phyloP scores from a whole-genome alignment of 164 flowering plant genomes.

The Dillenia turbinata region DNA sequence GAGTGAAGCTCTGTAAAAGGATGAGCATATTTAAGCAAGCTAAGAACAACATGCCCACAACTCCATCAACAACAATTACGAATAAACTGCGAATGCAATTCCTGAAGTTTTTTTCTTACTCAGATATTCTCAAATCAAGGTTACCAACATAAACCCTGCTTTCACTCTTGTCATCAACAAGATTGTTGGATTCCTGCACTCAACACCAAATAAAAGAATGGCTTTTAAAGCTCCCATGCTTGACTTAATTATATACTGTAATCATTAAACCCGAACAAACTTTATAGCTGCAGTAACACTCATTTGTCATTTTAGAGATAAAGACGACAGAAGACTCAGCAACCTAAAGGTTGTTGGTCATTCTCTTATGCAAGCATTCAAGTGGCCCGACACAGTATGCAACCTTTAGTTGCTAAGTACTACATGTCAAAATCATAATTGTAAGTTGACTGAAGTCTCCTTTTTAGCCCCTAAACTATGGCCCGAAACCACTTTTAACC shows the following conservation, averaged over 20 bases:
- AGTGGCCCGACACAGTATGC: no score
- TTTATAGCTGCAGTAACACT: no score
- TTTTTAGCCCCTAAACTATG: no score
- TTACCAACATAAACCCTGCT: conserved; percentile 76
- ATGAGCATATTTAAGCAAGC: background rate
- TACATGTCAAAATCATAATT: no score
- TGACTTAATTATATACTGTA: background rate
- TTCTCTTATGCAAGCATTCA: no score
- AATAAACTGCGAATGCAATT: background rate
- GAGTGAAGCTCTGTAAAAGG: conserved; percentile 49
- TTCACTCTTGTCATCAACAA: conserved; percentile 50
- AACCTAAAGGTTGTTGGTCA: no score
- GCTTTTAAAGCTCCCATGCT: background rate
- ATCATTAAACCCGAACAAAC: no score
- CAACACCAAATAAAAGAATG: background rate
- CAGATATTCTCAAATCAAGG: conserved; percentile 76
- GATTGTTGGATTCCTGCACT: conserved; percentile 44
- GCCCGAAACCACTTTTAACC: no score
- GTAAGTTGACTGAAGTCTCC: no score
- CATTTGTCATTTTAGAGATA: no score
- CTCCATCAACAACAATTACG: background rate
- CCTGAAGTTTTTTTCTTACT: conserved; percentile 37
- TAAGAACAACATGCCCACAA: background rate
- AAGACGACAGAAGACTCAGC: no score
- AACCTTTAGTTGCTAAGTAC: no score